Percentiles rank a stretch among this genome's conserved stretches.
Conservation (phyloP, 352 stramenopile genomes). For the Pythium scleroteichum region DNA sequence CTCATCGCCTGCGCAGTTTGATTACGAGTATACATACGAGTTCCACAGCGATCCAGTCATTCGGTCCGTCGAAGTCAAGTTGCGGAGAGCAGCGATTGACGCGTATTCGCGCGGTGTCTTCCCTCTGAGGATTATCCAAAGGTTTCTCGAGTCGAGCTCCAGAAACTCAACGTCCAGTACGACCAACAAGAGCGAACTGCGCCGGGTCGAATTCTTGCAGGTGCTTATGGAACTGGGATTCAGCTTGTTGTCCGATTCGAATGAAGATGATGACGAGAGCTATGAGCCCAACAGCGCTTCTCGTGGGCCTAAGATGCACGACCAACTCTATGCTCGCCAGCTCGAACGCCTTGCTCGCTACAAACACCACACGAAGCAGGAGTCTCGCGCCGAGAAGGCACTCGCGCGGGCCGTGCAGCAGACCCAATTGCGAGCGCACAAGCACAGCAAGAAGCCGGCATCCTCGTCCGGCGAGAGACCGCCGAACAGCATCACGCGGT, state of each 20-base stretch:
- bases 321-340: constrained; percentile 81
- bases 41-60: constrained; percentile 83
- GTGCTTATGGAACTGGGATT: constrained; percentile 93
- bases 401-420: constrained; percentile 50
- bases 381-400: constrained; percentile 53
- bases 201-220: constrained; percentile 90
- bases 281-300: constrained; percentile 15
- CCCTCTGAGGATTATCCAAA: constrained; percentile 66
- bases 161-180: constrained; percentile 27
- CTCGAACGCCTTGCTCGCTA: constrained; percentile 73
- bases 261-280: constrained; percentile 32
- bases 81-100: constrained; percentile 69
- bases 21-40: constrained; percentile 73
- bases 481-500: constrained; percentile 29
- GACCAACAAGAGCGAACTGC: constrained; percentile 41
- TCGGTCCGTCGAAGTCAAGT: constrained; percentile 83
- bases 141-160: constrained; percentile 53
- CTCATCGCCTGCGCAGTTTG: neutral
- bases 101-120: constrained; percentile 70
- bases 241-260: constrained; percentile 58
- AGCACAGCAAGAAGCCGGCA: constrained; percentile 24
- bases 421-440: constrained; percentile 25
- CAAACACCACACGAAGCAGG: constrained; percentile 52
- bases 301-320: constrained; percentile 50
- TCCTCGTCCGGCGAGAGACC: neutral